These are phyloP conservation scores for Rhodotorula sp. DNA, from an alignment of 1,284 basidiomycete species.

Conservation along the genomic window DNA sequence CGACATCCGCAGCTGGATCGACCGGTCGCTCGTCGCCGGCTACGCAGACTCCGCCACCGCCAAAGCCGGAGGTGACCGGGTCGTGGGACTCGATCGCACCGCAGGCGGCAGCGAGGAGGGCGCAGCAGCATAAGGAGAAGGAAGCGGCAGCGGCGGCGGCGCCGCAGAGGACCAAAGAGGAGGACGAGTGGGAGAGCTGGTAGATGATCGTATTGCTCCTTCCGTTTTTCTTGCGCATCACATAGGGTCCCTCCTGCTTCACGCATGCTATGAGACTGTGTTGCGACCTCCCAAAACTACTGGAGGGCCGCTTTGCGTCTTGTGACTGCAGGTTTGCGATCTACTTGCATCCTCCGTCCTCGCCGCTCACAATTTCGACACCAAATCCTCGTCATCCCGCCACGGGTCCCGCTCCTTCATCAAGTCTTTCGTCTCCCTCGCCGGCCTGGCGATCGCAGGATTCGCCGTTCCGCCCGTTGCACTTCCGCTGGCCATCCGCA, in stretches of 20 bases:
- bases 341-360: neutral
- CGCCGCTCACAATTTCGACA: slow-evolving; percentile 27
- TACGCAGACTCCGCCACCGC: neutral
- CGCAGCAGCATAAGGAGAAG: slow-evolving; percentile 2
- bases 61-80: neutral
- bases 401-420: slow-evolving; percentile 55
- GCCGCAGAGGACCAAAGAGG: slow-evolving; percentile 8
- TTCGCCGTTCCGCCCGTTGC: slow-evolving; percentile 46
- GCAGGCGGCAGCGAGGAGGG: slow-evolving; percentile 16
- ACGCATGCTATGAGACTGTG: neutral
- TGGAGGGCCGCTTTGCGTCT: neutral
- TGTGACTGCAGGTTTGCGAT: neutral
- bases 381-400: slow-evolving; percentile 42
- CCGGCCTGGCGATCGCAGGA: slow-evolving; percentile 74
- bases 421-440: slow-evolving; percentile 77
- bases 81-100: slow-evolving; percentile 17
- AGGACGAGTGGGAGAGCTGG: slow-evolving; percentile 25
- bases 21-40: neutral
- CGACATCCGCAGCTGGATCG: neutral
- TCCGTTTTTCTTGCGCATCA: neutral
- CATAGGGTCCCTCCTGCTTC: neutral
- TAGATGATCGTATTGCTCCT: neutral
- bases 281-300: neutral
- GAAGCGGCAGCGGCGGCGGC: neutral
- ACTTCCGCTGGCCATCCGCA: slow-evolving; percentile 68